Conservation (phyloP, 176 grass and related monocot species). For the Areca catechu region DNA sequence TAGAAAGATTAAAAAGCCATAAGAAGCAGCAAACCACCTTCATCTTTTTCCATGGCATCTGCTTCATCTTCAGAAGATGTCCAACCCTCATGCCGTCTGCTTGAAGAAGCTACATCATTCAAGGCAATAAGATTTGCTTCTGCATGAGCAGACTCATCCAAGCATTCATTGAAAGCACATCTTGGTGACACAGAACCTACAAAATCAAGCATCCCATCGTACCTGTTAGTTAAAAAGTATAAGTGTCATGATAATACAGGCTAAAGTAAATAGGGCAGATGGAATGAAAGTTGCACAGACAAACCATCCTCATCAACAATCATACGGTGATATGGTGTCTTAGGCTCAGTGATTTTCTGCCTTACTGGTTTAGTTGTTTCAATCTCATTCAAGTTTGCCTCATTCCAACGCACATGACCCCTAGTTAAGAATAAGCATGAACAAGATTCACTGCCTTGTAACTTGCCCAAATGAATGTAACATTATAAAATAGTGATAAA, state of each 20-base stretch:
- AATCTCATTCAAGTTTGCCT: slow-evolving; percentile 86
- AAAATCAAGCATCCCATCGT: background rate
- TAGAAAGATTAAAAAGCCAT: no score
- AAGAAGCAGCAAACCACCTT: slow-evolving; percentile 28
- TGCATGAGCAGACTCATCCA: slow-evolving; percentile 63
- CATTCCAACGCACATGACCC: slow-evolving; percentile 70
- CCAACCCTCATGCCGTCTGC: slow-evolving; percentile 51
- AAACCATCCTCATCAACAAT: slow-evolving; percentile 73
- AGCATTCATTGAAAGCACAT: slow-evolving; percentile 71
- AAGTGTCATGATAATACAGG: no score
- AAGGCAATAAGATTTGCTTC: slow-evolving; percentile 78
- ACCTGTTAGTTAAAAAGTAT: no score
- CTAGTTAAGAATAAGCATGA: slow-evolving; percentile 17
- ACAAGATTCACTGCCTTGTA: no score
- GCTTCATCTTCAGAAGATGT: slow-evolving; percentile 75
- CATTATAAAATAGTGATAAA: no score
- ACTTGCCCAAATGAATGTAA: no score
- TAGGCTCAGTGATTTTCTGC: slow-evolving; percentile 97
- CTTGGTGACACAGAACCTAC: slow-evolving; percentile 35
- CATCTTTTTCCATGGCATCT: slow-evolving; percentile 56
- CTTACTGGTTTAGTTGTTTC: slow-evolving; percentile 92
- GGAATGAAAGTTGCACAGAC: background rate
- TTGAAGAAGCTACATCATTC: slow-evolving; percentile 75
- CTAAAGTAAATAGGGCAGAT: background rate
- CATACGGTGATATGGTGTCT: slow-evolving; percentile 93